These are phyloP conservation scores for Podaxis rugospora DNA, from an alignment of 768 basidiomycete genomes.

Conservation along the genomic window DNA sequence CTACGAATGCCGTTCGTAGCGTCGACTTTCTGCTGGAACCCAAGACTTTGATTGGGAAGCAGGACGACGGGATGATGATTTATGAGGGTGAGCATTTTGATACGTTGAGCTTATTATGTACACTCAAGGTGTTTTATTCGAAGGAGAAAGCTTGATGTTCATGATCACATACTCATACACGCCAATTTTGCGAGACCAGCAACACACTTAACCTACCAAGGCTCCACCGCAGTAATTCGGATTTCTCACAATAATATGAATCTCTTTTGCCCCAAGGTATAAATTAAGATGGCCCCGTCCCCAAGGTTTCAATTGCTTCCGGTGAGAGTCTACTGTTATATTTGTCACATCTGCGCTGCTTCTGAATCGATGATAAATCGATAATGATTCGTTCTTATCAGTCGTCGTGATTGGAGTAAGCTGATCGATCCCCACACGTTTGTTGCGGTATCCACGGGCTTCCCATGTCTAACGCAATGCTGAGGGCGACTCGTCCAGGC, in stretches of 20 bases:
- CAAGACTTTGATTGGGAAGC: not conserved
- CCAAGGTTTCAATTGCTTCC: not conserved
- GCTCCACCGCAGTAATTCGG: not conserved
- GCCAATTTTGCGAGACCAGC: not conserved
- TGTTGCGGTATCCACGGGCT: too few relatives aligned
- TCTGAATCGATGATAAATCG: too few relatives aligned
- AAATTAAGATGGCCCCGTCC: not conserved
- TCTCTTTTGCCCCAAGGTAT: not conserved
- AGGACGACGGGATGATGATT: not conserved
- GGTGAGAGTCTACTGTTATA: not conserved
- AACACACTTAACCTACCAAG: not conserved
- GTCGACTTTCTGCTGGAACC: not conserved
- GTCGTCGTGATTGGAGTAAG: too few relatives aligned
- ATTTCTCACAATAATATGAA: not conserved
- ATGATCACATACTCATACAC: not conserved
- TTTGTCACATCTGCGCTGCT: not conserved
- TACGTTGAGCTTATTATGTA: not conserved
- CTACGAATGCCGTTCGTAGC: not conserved
- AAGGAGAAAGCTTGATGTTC: not conserved
- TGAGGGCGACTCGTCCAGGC: too few relatives aligned
- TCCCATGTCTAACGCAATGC: too few relatives aligned
- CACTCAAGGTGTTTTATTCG: not conserved
- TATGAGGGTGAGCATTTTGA: not conserved
- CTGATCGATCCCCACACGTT: too few relatives aligned
- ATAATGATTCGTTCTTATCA: too few relatives aligned